phyloP scores from a whole-genome alignment of 2,329 filamentous ascomycete genomes.

The Venturia effusa region DNA sequence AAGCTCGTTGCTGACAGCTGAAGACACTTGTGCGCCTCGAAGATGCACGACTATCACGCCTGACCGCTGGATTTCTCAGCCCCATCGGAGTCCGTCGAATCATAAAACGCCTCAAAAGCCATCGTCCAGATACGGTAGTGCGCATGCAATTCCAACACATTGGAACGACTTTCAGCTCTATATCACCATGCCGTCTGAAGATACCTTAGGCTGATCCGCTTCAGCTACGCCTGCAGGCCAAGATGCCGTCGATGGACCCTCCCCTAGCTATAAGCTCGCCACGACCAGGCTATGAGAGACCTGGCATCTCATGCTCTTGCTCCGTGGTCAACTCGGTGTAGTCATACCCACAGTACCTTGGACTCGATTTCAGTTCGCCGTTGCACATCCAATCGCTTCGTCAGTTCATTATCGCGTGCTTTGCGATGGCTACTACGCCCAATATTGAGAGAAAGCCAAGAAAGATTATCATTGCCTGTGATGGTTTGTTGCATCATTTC shows the following conservation, averaged over 20 bases:
- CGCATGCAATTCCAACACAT: background rate
- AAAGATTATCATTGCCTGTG: background rate
- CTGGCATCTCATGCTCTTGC: background rate
- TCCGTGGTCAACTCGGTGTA: background rate
- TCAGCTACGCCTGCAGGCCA: conserved; percentile 1
- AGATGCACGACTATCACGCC: background rate
- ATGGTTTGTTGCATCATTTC: background rate
- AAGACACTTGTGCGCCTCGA: background rate
- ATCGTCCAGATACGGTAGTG: background rate
- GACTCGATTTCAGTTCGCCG: background rate
- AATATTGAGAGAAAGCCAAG: background rate
- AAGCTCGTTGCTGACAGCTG: background rate
- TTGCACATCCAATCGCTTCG: background rate
- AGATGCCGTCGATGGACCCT: background rate
- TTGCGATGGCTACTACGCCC: background rate
- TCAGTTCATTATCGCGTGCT: background rate
- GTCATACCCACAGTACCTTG: background rate
- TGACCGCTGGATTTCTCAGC: background rate
- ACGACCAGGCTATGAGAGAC: background rate
- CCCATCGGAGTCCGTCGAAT: background rate
- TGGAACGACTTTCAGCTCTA: background rate
- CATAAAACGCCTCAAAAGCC: background rate
- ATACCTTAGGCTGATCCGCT: background rate
- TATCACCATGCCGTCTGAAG: background rate
- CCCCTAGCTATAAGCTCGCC: background rate